phyloP scores from a whole-genome alignment of 306 rosid species.

The Cucumis cinereus region DNA sequence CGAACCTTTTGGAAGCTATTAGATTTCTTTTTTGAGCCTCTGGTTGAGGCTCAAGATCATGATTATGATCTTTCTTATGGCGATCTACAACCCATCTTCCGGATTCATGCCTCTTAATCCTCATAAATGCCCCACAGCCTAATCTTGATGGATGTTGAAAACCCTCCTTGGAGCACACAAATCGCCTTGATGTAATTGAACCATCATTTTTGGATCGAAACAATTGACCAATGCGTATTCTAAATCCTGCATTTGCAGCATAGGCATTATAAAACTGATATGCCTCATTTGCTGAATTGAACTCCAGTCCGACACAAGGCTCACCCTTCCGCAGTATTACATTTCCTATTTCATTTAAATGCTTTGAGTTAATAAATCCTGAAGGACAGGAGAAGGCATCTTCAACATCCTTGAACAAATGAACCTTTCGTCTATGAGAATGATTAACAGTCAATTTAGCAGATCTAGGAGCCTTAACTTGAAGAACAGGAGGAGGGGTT shows the following conservation, averaged over 20 bases:
- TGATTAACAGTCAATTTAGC: slow-evolving; percentile 24
- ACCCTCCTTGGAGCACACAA: slow-evolving; percentile 94
- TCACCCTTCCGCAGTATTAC: slow-evolving; percentile 37
- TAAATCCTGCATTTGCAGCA: slow-evolving; percentile 64
- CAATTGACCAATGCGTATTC: slow-evolving; percentile 80
- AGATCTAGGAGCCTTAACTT: slow-evolving; percentile 21
- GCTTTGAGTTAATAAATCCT: slow-evolving; percentile 48
- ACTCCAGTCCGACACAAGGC: slow-evolving; percentile 66
- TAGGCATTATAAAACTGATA: slow-evolving; percentile 65
- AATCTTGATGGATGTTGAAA: slow-evolving; percentile 93
- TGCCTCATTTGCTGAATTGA: slow-evolving; percentile 77
- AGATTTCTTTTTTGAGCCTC: slow-evolving; percentile 28
- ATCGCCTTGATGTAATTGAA: slow-evolving; percentile 65
- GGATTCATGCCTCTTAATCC: slow-evolving; percentile 73
- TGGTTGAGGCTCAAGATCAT: slow-evolving; percentile 41
- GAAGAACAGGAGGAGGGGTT: slow-evolving; percentile 25
- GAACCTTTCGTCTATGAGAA: slow-evolving; percentile 40
- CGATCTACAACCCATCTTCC: slow-evolving; percentile 93
- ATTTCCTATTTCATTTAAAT: slow-evolving; percentile 35
- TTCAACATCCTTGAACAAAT: slow-evolving; percentile 28
- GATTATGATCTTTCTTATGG: slow-evolving; percentile 72
- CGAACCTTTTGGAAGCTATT: slow-evolving; percentile 41
- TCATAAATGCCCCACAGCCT: slow-evolving; percentile 86
- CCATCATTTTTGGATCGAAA: slow-evolving; percentile 89
- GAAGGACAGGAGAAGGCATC: slow-evolving; percentile 41